These are phyloP conservation scores for Esteya vermicola DNA, from an alignment of 2,329 filamentous ascomycete genomes.

Conservation along the genomic window DNA sequence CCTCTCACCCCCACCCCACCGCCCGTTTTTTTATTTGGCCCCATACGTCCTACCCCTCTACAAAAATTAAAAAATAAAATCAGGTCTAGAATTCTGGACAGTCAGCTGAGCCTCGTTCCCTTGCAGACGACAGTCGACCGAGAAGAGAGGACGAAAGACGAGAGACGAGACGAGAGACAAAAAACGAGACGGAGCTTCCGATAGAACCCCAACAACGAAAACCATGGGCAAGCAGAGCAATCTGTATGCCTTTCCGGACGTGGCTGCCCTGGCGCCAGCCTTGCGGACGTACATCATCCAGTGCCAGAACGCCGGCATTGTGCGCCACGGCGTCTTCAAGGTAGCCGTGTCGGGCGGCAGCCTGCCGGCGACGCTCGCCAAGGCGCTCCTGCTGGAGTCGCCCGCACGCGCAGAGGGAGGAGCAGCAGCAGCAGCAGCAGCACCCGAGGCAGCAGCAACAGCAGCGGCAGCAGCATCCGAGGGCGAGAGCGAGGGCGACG, in stretches of 20 bases:
- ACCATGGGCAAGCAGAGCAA: conserved; percentile 47
- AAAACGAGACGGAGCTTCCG: no score
- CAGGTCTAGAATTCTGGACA: no score
- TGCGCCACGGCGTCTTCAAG: conserved; percentile 75
- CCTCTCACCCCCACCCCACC: background rate
- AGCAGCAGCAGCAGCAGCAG: background rate
- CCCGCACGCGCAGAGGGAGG: background rate
- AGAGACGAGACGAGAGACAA: background rate
- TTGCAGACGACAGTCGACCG: background rate
- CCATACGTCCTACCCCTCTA: no score
- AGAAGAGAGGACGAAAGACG: background rate
- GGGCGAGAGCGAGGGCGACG: conserved; percentile 33
- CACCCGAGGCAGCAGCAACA: background rate
- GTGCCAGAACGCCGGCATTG: conserved; percentile 64
- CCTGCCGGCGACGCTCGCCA: conserved; percentile 73
- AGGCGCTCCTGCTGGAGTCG: conserved; percentile 56
- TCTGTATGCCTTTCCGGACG: conserved; percentile 67
- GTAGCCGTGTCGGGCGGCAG: conserved; percentile 89
- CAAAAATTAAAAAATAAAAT: no score
- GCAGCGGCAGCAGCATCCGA: conserved; percentile 12
- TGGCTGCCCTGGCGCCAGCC: conserved; percentile 56
- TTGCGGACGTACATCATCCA: conserved; percentile 74
- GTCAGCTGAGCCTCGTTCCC: no score
- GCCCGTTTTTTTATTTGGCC: no score
- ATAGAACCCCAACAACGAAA: background rate